Base-by-base conservation (phyloP, 306 rosid genomes). In the Oemleria cerasiformis region DNA sequence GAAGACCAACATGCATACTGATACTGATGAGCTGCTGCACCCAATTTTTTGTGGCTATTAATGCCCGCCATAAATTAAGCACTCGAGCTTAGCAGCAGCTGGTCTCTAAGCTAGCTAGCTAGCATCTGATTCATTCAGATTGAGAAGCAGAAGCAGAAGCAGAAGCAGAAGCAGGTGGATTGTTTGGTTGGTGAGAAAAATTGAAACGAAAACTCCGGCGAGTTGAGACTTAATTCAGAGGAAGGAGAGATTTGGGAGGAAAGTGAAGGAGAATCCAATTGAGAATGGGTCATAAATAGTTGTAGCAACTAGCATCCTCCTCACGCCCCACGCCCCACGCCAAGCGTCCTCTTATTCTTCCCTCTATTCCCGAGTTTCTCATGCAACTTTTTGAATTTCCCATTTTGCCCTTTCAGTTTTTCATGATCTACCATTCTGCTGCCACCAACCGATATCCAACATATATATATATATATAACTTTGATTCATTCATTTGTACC, bases 321-420 rank as follows among this genome's bases (percentile, higher is more conserved):
- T 70, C 75, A 73, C 69, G n/a, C n/a, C n/a, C n/a, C n/a, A n/a
- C n/a, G n/a, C n/a, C n/a, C n/a, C n/a, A n/a, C n/a, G 86, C 91
- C 96, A 88, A 70, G 85, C 88, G 91, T 84, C 87, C 62, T 78
- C 78, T 19, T 67, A 49, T 58, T 45, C 59, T 34, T 8, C 11
- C 75, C 89, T 83, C 73, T 81, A 75, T 19, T 56, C 73, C 67
- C 55, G 81, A 71, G 80, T 75, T 71, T 36, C 72, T 73, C 97
- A 94, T 91, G 97, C 98, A 87, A 82, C 66, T 65, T 90, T 80
- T 67, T 17, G 16, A 19, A 10, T 88, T 86, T 70, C 92, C 91
- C 0, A 2, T 79, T 85, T 36, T 85, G 17, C 88, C 91, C 90
- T 63, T 63, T 1, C 7, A 39, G 17, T n/a, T 5, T 56, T 23